Conservation (phyloP, 1,284 basidiomycete species). For the Cutaneotrichosporon cavernicola region DNA sequence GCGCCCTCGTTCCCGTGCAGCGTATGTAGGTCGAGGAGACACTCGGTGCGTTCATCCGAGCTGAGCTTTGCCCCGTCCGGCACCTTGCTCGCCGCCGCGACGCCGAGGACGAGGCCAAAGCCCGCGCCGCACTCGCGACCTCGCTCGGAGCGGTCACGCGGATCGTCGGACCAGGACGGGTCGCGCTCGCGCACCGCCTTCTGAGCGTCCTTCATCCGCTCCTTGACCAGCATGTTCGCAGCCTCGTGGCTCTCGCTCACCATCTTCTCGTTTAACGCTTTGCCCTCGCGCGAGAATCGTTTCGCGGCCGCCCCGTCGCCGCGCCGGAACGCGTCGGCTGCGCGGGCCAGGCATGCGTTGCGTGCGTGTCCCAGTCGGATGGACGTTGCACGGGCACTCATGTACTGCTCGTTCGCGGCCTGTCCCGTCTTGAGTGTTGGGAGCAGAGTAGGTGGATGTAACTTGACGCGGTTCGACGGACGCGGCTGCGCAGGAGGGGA, state of each 20-base stretch:
- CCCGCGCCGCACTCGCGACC: conserved; percentile 78
- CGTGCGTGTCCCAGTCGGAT: conserved; percentile 87
- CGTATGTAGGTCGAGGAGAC: conserved; percentile 77
- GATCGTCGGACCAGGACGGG: conserved; percentile 75
- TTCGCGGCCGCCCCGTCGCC: conserved; percentile 94
- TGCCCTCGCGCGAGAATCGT: conserved; percentile 86
- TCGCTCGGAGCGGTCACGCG: conserved; percentile 69
- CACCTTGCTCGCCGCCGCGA: conserved; percentile 62
- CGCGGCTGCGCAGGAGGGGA: conserved; percentile 60
- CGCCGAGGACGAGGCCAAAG: conserved; percentile 79
- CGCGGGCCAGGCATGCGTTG: conserved; percentile 90
- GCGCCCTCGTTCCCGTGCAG: conserved; percentile 88
- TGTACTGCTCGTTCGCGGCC: conserved; percentile 74
- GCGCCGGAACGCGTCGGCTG: conserved; percentile 89
- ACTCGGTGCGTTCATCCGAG: conserved; percentile 79
- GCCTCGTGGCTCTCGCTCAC: conserved; percentile 74
- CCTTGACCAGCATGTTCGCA: conserved; percentile 73
- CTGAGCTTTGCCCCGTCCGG: conserved; percentile 60
- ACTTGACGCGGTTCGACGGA: conserved; percentile 74
- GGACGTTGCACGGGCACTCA: conserved; percentile 78
- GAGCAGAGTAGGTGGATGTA: conserved; percentile 76
- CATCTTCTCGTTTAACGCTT: conserved; percentile 89
- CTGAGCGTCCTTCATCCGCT: conserved; percentile 72
- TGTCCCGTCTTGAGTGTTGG: conserved; percentile 85
- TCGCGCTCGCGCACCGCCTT: conserved; percentile 70